phyloP scores from a whole-genome alignment of 2,329 filamentous ascomycete genomes.

The Colletotrichum lentis region DNA sequence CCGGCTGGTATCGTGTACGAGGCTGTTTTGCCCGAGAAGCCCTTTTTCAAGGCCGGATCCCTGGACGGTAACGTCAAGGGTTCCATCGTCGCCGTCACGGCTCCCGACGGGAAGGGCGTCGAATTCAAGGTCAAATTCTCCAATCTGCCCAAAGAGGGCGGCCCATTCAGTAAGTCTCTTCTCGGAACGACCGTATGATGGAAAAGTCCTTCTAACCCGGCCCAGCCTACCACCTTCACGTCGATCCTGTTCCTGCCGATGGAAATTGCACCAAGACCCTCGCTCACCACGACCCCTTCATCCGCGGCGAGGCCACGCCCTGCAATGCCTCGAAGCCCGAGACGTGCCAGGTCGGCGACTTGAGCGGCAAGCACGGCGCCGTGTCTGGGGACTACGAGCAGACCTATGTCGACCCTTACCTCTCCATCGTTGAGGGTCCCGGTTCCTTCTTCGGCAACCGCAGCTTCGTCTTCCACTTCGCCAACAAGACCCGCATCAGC shows the following conservation, averaged over 20 bases:
- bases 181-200: background rate
- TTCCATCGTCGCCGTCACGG: constrained; percentile 56
- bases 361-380: constrained; percentile 76
- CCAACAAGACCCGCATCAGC: constrained; percentile 69
- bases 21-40: constrained; percentile 62
- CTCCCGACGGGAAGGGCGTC: constrained; percentile 62
- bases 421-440: constrained; percentile 60
- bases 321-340: constrained; percentile 67
- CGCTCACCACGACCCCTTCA: constrained; percentile 75
- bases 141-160: constrained; percentile 65
- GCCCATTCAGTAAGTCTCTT: constrained; percentile 66
- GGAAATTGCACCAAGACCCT: constrained; percentile 77
- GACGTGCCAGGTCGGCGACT: constrained; percentile 79
- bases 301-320: constrained; percentile 66
- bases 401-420: constrained; percentile 65
- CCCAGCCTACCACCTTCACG: constrained; percentile 78
- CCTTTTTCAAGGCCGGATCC: constrained; percentile 59
- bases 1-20: constrained; percentile 61
- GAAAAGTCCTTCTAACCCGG: constrained; percentile 25
- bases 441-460: constrained; percentile 71
- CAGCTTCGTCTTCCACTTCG: constrained; percentile 70
- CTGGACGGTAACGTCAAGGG: constrained; percentile 64
- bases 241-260: constrained; percentile 65
- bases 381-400: constrained; percentile 58
- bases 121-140: constrained; percentile 63